phyloP scores from a whole-genome alignment of 1,284 basidiomycete species.

The Apiotrichum porosum region DNA sequence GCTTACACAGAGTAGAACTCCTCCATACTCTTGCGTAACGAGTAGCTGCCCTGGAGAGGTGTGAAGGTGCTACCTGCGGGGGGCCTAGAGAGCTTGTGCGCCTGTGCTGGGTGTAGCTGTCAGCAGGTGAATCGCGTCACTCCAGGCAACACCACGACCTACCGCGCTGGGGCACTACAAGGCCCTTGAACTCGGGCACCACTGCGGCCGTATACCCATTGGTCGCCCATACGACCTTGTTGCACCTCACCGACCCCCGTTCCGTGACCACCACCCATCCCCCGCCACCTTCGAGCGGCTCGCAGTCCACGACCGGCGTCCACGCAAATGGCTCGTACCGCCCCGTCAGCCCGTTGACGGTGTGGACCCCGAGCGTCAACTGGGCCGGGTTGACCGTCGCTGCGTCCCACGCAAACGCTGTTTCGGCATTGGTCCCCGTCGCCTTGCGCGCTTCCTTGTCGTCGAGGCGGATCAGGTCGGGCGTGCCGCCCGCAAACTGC shows the following conservation, averaged over 20 bases:
- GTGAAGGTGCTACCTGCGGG: slow-evolving; percentile 13
- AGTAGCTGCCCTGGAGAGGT: slow-evolving; percentile 27
- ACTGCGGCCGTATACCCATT: slow-evolving; percentile 29
- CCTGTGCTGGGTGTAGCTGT: slow-evolving; percentile 30
- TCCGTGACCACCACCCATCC: slow-evolving; percentile 29
- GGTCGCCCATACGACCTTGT: slow-evolving; percentile 30
- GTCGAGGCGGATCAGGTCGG: slow-evolving; percentile 8
- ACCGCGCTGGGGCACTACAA: slow-evolving; percentile 25
- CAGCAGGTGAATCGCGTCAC: too few relatives aligned
- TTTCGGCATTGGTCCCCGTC: slow-evolving; percentile 8
- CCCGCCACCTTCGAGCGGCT: background rate
- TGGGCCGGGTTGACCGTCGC: slow-evolving; percentile 39
- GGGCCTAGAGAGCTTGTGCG: slow-evolving; percentile 30
- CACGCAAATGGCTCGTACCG: slow-evolving; percentile 26
- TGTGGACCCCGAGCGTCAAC: slow-evolving; percentile 29
- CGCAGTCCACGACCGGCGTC: slow-evolving; percentile 2
- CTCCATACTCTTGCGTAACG: slow-evolving; percentile 26
- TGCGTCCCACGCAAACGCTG: slow-evolving; percentile 29
- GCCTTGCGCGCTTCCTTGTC: slow-evolving; percentile 6
- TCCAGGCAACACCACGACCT: slow-evolving; percentile 1
- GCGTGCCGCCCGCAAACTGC: slow-evolving; percentile 12
- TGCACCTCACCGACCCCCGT: slow-evolving; percentile 23
- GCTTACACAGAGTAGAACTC: slow-evolving; percentile 40
- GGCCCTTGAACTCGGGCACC: slow-evolving; percentile 24
- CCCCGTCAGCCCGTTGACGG: slow-evolving; percentile 11